Base-by-base conservation (phyloP, 139 green algal species). In the Nannochloris sp. region DNA sequence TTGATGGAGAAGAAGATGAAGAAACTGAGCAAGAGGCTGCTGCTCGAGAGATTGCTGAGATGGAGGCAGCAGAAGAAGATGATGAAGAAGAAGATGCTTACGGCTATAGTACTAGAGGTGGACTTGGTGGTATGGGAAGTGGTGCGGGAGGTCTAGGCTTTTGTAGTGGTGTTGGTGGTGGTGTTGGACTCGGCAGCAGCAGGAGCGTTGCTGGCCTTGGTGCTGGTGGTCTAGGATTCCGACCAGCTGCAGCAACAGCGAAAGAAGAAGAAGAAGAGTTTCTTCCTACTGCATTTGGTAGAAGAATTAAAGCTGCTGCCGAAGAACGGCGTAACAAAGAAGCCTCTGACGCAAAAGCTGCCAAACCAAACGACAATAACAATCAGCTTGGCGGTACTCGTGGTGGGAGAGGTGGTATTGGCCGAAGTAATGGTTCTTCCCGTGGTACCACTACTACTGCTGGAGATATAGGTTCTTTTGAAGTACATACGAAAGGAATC, bases 401-500 rank as follows among this genome's bases (percentile, higher is more conserved):
- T 51, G 34, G 29, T 60, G 12, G 54, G 60, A 72, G 59, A 65
- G 62, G 59, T 53, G 46, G 2, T 23, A 73, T 27, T 33, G 69
- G 42, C 54, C 61, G 55, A 10, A 71, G 68, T 55, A 81, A 64
- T 60, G 53, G 44, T 46, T 72, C 64, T 6, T 30, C 38, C n/a
- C n/a, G n/a, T n/a, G n/a, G n/a, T 37, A 24, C 34, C 24, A 13
- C 30, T 14, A 10, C 64, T 38, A 14, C 27, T 34, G 64, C 27
- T 7, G n/a, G 47, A 4, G 61, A 80, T 9, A 76, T 95, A 33
- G 90, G 74, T 3, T 53, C 59, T 2, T 98, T 98, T 73, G 93
- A 98, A 68, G 67, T 79, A 61, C 82, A 96, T 72, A 96, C 91
- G 35, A 97, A 96, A 54, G 87, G 92, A 55, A 95, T 98, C 53